A percentile compares a stretch with the other conserved stretches of the same genome.
Evolutionary conservation across 768 basidiomycete genomes (phyloP).

Genomic region (Postia placenta): DNA sequence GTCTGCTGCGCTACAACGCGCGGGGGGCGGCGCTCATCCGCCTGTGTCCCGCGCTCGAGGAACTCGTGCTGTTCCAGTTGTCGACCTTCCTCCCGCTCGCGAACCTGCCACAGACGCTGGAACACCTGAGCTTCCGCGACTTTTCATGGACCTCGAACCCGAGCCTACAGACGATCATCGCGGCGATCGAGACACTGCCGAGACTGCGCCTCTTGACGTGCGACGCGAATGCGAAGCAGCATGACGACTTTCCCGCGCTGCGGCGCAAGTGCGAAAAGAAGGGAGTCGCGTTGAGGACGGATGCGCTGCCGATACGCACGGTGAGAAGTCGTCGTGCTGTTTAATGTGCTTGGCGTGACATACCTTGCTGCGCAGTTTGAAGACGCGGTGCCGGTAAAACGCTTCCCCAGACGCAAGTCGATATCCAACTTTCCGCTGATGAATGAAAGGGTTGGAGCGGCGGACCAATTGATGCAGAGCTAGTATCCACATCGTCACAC

Average conservation of each 20-base stretch:
- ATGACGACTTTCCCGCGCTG: slow-evolving; percentile 21
- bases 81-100: slow-evolving; percentile 29
- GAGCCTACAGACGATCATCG: slow-evolving; percentile 25
- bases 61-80: slow-evolving; percentile 32
- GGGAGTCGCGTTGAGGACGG: slow-evolving; percentile 23
- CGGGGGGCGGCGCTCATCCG: slow-evolving; percentile 28
- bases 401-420: slow-evolving; percentile 31
- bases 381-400: slow-evolving; percentile 27
- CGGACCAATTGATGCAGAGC: too few species aligned
- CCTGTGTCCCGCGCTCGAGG: slow-evolving; percentile 33
- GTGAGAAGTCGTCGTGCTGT: slow-evolving; percentile 26
- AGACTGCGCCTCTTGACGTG: slow-evolving; percentile 32
- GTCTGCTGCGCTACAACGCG: slow-evolving; percentile 30
- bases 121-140: slow-evolving; percentile 36
- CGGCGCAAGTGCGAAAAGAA: slow-evolving; percentile 24
- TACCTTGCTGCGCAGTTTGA: slow-evolving; percentile 23
- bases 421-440: slow-evolving; percentile 32
- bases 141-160: slow-evolving; percentile 16
- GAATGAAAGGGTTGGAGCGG: slow-evolving; percentile 10
- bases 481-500: too few species aligned
- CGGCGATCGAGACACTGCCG: slow-evolving; percentile 27
- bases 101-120: slow-evolving; percentile 30
- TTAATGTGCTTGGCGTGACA: not conserved
- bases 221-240: slow-evolving; percentile 18
- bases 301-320: slow-evolving; percentile 27